These are phyloP conservation scores for Trypanosoma theileri DNA, from an alignment of 208 protist genomes.

Conservation along the genomic window DNA sequence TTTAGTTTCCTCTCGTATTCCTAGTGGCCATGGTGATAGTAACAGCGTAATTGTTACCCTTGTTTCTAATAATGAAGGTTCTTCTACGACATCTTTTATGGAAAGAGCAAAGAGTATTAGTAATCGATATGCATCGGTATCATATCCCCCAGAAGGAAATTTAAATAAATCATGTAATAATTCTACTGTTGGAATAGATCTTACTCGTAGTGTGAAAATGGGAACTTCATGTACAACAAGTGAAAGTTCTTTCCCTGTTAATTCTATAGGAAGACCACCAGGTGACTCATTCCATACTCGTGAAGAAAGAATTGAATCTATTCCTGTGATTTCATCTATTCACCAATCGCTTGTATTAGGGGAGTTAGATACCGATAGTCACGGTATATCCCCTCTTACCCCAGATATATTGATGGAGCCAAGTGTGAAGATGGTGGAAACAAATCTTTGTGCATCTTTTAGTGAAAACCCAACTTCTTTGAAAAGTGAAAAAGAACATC, in stretches of 20 bases:
- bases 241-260: slow-evolving; percentile 15
- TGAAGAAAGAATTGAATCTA: background rate
- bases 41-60: too few species aligned
- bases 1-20: too few species aligned
- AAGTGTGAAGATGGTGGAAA: background rate
- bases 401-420: slow-evolving; percentile 2
- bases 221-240: slow-evolving; percentile 6
- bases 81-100: background rate
- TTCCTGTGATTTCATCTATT: background rate
- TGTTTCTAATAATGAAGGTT: background rate
- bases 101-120: background rate
- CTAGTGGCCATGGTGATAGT: too few species aligned
- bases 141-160: background rate
- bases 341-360: background rate
- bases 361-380: background rate
- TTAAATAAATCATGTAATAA: background rate
- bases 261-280: background rate
- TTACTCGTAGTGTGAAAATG: background rate
- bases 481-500: too few species aligned
- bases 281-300: background rate
- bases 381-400: slow-evolving; percentile 6
- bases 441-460: background rate
- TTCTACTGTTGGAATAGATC: background rate
- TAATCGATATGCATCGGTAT: background rate
- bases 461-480: background rate